phyloP scores from a whole-genome alignment of 2,329 filamentous ascomycete genomes.

The Leptographium procerum region DNA sequence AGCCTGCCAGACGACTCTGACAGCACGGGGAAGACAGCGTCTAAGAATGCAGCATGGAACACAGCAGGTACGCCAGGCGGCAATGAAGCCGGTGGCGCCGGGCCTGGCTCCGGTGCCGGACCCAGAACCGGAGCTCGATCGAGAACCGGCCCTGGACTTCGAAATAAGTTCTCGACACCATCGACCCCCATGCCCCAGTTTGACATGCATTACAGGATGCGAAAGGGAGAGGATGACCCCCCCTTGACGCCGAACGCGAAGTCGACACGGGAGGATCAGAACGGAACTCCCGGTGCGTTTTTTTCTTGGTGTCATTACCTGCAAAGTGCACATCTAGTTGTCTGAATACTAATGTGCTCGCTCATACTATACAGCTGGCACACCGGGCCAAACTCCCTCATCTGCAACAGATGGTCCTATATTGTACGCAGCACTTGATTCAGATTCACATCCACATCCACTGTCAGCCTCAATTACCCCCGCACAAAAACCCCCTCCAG shows the following conservation, averaged over 20 bases:
- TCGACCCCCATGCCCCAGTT: slow-evolving; percentile 9
- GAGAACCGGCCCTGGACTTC: neutral
- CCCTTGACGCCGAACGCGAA: neutral
- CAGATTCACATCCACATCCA: neutral
- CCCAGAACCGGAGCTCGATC: neutral
- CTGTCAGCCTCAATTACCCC: neutral
- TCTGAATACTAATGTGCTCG: neutral
- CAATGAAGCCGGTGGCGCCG: neutral
- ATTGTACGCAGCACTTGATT: slow-evolving; percentile 8
- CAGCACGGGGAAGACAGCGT: neutral
- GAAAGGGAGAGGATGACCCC: neutral
- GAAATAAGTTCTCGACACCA: neutral
- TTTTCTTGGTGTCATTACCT: neutral
- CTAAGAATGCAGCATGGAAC: neutral
- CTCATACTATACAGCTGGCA: neutral
- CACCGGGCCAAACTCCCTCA: neutral
- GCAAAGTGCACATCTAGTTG: neutral
- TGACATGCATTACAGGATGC: slow-evolving; percentile 9
- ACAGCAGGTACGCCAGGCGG: neutral
- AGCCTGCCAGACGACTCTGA: slow-evolving; percentile 21
- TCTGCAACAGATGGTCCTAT: neutral
- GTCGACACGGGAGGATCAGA: neutral
- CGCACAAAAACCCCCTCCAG: neutral
- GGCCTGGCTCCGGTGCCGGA: neutral
- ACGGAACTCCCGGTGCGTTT: neutral